Conservation (phyloP, 2,329 filamentous ascomycete species). For the Lachnellula subtilissima region DNA sequence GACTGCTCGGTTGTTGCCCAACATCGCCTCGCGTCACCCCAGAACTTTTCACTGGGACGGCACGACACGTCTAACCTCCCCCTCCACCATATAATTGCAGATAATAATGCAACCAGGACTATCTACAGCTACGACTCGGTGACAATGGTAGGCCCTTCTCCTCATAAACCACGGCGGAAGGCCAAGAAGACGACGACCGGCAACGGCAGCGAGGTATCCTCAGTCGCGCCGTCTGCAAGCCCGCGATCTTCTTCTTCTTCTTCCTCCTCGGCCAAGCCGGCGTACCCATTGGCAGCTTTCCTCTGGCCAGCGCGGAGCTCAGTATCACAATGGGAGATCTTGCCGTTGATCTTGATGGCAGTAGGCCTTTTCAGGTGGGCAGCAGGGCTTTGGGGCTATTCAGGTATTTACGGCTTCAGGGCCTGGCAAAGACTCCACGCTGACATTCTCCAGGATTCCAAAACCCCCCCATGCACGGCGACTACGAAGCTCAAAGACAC, state of each 20-base stretch:
- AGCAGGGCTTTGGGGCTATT: conserved; percentile 90
- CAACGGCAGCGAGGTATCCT: conserved; percentile 31
- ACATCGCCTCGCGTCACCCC: too few species aligned
- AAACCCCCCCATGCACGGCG: conserved; percentile 85
- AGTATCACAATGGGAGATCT: conserved; percentile 83
- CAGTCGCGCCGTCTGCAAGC: conserved; percentile 11
- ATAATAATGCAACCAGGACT: conserved; percentile 1
- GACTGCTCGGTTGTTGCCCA: too few species aligned
- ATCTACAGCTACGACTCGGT: conserved; percentile 17
- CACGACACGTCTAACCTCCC: too few species aligned
- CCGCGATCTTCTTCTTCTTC: conserved; percentile 4
- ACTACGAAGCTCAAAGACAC: conserved; percentile 96
- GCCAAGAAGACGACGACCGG: conserved; percentile 48
- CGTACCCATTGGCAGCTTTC: conserved; percentile 89
- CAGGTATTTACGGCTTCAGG: conserved; percentile 50
- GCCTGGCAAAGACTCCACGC: background rate
- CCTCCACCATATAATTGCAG: too few species aligned
- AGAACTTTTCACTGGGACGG: too few species aligned
- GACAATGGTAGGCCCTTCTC: conserved; percentile 47
- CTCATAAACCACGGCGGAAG: conserved; percentile 58
- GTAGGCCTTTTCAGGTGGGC: conserved; percentile 93
- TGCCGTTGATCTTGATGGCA: conserved; percentile 83
- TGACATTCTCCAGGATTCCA: conserved; percentile 51
- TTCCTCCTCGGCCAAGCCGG: conserved; percentile 48
- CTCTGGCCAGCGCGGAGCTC: conserved; percentile 85